Percentiles rank a stretch among this genome's conserved stretches.
phyloP scores from a whole-genome alignment of 2,329 filamentous ascomycete species.

The Pseudocercospora vitis region DNA sequence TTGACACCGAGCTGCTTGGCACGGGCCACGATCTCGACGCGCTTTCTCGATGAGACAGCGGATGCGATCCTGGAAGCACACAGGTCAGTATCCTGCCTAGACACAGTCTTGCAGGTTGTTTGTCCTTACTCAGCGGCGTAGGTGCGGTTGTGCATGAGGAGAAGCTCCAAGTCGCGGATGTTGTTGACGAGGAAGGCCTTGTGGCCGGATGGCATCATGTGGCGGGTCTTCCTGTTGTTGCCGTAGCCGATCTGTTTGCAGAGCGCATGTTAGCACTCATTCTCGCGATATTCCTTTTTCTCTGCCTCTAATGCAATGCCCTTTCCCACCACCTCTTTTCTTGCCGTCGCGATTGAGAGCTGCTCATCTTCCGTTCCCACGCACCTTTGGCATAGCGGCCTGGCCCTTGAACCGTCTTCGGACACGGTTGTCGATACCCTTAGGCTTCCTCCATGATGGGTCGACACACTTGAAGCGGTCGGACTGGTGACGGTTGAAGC shows the following conservation, averaged over 20 bases:
- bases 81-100: constrained; percentile 39
- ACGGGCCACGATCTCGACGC: constrained; percentile 94
- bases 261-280: constrained; percentile 19
- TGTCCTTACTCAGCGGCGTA: constrained; percentile 92
- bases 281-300: constrained; percentile 13
- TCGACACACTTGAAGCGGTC: constrained; percentile 93
- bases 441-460: constrained; percentile 96
- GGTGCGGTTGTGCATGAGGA: constrained; percentile 99
- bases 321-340: constrained; percentile 9
- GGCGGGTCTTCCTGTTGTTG: constrained; percentile 98
- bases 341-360: constrained; percentile 9
- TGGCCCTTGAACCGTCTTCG: constrained; percentile 96
- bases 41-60: constrained; percentile 97
- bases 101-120: constrained; percentile 19
- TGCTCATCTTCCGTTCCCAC: constrained; percentile 39
- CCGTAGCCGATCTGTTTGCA: constrained; percentile 85
- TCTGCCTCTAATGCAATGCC: constrained; percentile 8
- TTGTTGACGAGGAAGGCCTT: constrained; percentile 99
- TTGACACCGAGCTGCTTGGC: constrained; percentile 99
- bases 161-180: constrained; percentile 89
- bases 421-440: constrained; percentile 99
- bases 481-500: constrained; percentile 96
- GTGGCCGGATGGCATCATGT: constrained; percentile 98
- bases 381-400: constrained; percentile 96
- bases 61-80: constrained; percentile 75